These are phyloP conservation scores for Chlorella vulgaris DNA, from an alignment of 139 green algal species.

Conservation along the genomic window DNA sequence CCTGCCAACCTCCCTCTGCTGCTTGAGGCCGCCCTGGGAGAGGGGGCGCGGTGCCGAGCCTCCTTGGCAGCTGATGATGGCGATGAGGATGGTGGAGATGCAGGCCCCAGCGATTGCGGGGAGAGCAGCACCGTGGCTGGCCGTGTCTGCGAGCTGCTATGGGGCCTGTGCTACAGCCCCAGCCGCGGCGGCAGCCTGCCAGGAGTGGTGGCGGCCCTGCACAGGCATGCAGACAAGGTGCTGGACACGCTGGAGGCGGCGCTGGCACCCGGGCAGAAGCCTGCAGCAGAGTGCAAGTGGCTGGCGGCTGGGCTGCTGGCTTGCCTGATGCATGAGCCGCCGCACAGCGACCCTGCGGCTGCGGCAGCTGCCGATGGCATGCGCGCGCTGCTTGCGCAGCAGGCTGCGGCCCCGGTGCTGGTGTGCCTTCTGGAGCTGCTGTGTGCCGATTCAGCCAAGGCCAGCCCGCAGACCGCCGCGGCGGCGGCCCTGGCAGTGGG, in stretches of 20 bases:
- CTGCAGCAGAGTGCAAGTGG: not conserved
- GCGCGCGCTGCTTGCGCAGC: not conserved
- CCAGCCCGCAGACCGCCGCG: not conserved
- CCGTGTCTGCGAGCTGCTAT: not conserved
- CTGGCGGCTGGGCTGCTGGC: slow-evolving; percentile 9
- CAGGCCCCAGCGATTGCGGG: not conserved
- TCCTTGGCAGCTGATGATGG: not conserved
- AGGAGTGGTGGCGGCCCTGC: not conserved
- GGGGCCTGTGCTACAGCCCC: not conserved
- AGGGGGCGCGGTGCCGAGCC: not conserved
- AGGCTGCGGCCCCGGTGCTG: not conserved
- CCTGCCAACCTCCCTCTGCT: slow-evolving; percentile 6
- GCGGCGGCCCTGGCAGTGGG: slow-evolving; percentile 3
- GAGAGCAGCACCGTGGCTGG: not conserved
- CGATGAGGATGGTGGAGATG: not conserved
- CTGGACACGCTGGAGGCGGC: slow-evolving; percentile 3
- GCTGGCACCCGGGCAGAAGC: not conserved
- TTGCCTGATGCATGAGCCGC: slow-evolving; percentile 10
- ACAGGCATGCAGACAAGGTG: not conserved
- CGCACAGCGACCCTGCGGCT: not conserved
- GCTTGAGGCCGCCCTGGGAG: not conserved
- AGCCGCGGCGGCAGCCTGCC: not conserved
- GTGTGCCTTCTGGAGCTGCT: not conserved
- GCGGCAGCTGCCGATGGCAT: not conserved
- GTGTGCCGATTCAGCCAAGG: not conserved